Base-by-base conservation (phyloP, 208 protist species). In the Leishmania amazonensis region DNA sequence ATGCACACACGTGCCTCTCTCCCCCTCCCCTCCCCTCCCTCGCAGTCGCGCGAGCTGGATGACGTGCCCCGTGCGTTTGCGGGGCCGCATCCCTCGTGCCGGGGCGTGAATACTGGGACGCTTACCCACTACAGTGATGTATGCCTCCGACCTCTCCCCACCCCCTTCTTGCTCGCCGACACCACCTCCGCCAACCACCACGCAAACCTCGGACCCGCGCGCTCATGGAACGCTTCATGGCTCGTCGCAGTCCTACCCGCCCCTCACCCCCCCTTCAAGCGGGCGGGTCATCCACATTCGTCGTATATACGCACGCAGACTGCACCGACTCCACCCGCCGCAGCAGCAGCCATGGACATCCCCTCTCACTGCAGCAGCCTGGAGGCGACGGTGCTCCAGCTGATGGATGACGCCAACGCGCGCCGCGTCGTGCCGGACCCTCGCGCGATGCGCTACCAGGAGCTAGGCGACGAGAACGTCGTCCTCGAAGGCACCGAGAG, bases 351-450 rank as follows among this genome's bases (percentile, higher is more conserved):
- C 47, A 87, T 77, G 76, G 76, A 78, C 62, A 82, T 51, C 24
- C 84, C 75, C 8, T 80, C 72, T 5, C 77, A 83, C 51, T 74
- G 79, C 70, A 80, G 57, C 38, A 80, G 58, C 42, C 90, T 93
- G 86, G 91, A 92, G 57, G 81, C 73, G 35, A 91, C 85, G 53
- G 80, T 92, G 21, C 68, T 84, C 35, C 85, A 83, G 64, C 62
- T 91, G 24, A 89, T 95, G 88, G 79, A 83, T 28, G 76, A 65
- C 42, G 79, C 86, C 51, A 92, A 87, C 71, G 83, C 85, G 17
- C 72, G 72, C 71, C 77, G 68, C 57, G 72, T 90, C 65, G 85
- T 89, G 60, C 75, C 75, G 13, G 75, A 89, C 68, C 82, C 68
- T 35, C 64, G 74, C 35, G 88, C 87, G 38, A 81, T 86, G 78